Conservation (phyloP, 2,329 filamentous ascomycete species). For the Mollisia scopiformis region DNA sequence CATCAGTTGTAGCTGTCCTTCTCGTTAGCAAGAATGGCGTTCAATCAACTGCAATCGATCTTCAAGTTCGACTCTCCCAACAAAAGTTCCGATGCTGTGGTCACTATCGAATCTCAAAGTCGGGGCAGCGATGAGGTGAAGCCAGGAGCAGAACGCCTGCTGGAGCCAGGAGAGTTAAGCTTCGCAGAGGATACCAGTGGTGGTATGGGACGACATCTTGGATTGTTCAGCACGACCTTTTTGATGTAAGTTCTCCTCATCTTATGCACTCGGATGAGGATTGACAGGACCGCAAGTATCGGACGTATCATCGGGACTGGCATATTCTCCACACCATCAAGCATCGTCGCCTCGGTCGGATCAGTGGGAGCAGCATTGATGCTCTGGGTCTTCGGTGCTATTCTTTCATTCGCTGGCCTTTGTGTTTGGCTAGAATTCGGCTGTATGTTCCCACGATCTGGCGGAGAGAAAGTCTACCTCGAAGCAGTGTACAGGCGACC, state of each 20-base stretch:
- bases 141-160: constrained; percentile 1
- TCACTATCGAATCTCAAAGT: background rate
- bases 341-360: constrained; percentile 54
- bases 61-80: background rate
- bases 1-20: background rate
- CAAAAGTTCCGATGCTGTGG: background rate
- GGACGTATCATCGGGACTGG: constrained; percentile 60
- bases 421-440: constrained; percentile 49
- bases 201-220: constrained; percentile 24
- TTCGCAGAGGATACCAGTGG: constrained; percentile 22
- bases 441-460: constrained; percentile 46
- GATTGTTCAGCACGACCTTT: constrained; percentile 22
- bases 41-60: background rate
- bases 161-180: constrained; percentile 16
- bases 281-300: constrained; percentile 4
- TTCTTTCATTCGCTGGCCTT: constrained; percentile 47
- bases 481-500: constrained; percentile 53
- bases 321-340: constrained; percentile 58
- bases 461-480: constrained; percentile 55
- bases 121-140: background rate
- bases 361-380: constrained; percentile 56
- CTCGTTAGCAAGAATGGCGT: background rate
- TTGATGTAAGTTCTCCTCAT: constrained; percentile 15
- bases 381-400: constrained; percentile 54
- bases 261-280: too few species aligned